Evolutionary conservation across 1,284 basidiomycete species (phyloP), one percentile per base, ranked within the genome.

Genomic region (Cutaneotrichosporon daszewskae): DNA sequence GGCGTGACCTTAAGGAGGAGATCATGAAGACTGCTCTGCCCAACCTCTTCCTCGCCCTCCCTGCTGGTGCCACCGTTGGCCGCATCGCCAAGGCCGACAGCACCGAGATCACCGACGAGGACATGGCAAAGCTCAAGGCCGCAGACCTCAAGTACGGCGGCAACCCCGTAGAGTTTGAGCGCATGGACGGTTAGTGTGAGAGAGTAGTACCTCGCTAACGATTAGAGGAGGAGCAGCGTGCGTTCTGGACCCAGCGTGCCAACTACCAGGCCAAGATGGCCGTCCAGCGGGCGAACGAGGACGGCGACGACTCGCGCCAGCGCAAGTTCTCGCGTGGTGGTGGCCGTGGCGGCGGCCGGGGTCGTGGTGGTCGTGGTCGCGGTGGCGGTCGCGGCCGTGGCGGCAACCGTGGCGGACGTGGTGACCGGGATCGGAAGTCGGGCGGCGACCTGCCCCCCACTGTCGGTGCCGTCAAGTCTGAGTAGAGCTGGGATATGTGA

Each of bases 181-280:
- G 55, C 43, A 59, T 64, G 60, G 37, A 47, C 22, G 55, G 62
- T 64, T 35, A 50, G 53, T 58, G 33, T 45, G 46, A 31, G 58
- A 46, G 39, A 11, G 5, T 13, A 13, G 16, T n/a, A 20, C 6
- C 20, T 25, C 12, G 26, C 39, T 35, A 12, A 34, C 32, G 36
- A n/a, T 37, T 56, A 64, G 71, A 65, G 43, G 68, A 87, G 77
- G 79, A 78, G 33, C 83, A 86, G 33, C 76, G 90, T 41, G 83
- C 82, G 56, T 84, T 87, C 66, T 83, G 83, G 59, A 84, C 89
- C 55, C 77, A 81, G 10, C 81, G 83, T 17, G 79, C 80, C 55
- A 78, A 74, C 54, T 78, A 71, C 66, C 71, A 75, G 45, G 77
- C 72, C 12, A 66, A 67, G 35, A 66, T 67, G 44, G 68, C 74